These are phyloP conservation scores for Crithidia brevicula DNA, from an alignment of 208 protist species.

Conservation along the genomic window DNA sequence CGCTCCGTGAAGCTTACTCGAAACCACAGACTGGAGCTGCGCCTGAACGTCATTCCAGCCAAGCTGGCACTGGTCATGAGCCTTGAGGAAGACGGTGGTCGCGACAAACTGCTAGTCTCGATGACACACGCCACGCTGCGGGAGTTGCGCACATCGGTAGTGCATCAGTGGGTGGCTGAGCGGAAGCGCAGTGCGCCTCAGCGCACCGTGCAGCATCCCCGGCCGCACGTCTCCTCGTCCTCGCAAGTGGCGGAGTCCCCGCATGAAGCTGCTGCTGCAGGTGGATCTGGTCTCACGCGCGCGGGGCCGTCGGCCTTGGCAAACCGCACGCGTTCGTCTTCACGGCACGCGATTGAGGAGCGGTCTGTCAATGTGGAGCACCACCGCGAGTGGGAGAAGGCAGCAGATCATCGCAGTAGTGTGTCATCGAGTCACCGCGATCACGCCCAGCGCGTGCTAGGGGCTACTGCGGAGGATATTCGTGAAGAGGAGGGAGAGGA, in stretches of 20 bases:
- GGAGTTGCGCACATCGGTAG: constrained; percentile 44
- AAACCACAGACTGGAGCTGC: constrained; percentile 72
- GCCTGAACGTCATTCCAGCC: constrained; percentile 66
- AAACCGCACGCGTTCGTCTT: constrained; percentile 7
- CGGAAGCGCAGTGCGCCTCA: constrained; percentile 69
- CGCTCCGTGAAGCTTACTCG: constrained; percentile 82
- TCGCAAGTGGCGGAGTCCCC: background rate
- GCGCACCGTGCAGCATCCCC: constrained; percentile 8
- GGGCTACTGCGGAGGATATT: too few relatives aligned
- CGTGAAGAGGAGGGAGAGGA: constrained; percentile 1
- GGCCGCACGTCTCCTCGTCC: background rate
- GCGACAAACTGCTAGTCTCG: constrained; percentile 69
- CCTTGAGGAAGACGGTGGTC: constrained; percentile 25
- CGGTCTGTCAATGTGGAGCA: constrained; percentile 13
- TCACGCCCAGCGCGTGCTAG: too few relatives aligned
- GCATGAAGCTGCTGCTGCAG: background rate
- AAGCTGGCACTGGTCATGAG: constrained; percentile 68
- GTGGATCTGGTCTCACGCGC: background rate
- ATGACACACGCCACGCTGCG: constrained; percentile 72
- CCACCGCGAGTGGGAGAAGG: background rate
- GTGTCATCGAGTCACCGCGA: background rate
- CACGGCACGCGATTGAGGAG: constrained; percentile 18
- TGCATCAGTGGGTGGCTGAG: constrained; percentile 83
- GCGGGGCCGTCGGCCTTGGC: background rate
- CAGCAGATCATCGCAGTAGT: background rate